phyloP scores from a whole-genome alignment of 106 monocot genomes.

The Posidonia australis region DNA sequence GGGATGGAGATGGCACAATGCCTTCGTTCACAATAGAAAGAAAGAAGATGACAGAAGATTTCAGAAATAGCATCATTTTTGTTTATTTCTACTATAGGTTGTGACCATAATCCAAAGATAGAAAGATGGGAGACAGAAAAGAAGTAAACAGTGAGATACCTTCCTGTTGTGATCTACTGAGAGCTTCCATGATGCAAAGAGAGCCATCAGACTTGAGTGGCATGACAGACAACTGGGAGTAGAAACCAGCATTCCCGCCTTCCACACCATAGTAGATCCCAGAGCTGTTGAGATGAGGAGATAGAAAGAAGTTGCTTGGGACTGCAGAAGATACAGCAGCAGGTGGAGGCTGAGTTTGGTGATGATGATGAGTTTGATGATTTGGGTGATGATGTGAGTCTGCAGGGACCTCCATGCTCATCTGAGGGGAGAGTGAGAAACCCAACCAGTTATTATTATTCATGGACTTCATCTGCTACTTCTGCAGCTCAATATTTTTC shows the following conservation, averaged over 20 bases:
- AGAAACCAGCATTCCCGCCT: constrained; percentile 31
- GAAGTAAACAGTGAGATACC: constrained; percentile 12
- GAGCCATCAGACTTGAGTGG: constrained; percentile 96
- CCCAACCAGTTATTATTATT: constrained; percentile 64
- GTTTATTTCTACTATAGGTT: background rate
- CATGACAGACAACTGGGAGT: constrained; percentile 56
- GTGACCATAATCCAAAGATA: background rate
- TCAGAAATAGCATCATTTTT: background rate
- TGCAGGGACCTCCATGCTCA: constrained; percentile 46
- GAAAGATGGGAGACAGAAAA: background rate
- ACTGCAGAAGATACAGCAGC: constrained; percentile 24
- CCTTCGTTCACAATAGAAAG: constrained; percentile 30
- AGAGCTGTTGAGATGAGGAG: constrained; percentile 27
- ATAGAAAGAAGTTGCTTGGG: constrained; percentile 44
- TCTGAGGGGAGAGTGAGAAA: constrained; percentile 88
- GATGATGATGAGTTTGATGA: constrained; percentile 21
- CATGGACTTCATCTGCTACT: constrained; percentile 48
- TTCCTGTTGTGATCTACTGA: constrained; percentile 53
- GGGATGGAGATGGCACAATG: constrained; percentile 70
- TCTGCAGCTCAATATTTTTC: constrained; percentile 6
- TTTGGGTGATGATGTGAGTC: constrained; percentile 32
- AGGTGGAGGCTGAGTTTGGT: constrained; percentile 28
- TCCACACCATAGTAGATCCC: constrained; percentile 56
- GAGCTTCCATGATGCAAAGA: constrained; percentile 93
- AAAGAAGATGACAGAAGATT: constrained; percentile 8